Conservation (phyloP, 2,329 filamentous ascomycete genomes). For the Penicillium digitatum region DNA sequence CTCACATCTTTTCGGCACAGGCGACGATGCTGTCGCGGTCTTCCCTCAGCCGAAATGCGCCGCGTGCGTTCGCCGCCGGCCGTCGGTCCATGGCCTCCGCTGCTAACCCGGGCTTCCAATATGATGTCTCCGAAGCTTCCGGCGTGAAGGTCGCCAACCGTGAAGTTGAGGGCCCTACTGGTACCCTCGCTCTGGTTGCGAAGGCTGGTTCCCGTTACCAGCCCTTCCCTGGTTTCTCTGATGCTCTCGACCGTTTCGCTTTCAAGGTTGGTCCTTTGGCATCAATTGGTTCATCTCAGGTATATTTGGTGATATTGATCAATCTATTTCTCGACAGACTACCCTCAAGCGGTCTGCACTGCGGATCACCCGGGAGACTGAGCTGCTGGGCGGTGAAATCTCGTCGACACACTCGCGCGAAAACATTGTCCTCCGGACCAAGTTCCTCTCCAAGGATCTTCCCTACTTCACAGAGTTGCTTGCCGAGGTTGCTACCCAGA, state of each 20-base stretch:
- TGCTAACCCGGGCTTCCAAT: constrained; percentile 73
- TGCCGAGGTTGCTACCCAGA: constrained; percentile 82
- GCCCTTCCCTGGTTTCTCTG: constrained; percentile 80
- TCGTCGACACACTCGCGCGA: constrained; percentile 85
- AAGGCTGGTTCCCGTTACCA: constrained; percentile 95
- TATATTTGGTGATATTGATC: constrained; percentile 10
- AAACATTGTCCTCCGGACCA: constrained; percentile 85
- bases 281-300: constrained; percentile 20
- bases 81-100: constrained; percentile 61
- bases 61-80: constrained; percentile 57
- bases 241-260: constrained; percentile 89
- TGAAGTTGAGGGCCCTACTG: constrained; percentile 82
- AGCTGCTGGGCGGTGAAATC: constrained; percentile 91
- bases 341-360: constrained; percentile 84
- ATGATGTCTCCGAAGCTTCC: constrained; percentile 78
- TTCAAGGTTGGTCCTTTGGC: constrained; percentile 70
- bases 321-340: constrained; percentile 54
- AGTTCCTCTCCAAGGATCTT: constrained; percentile 91
- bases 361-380: constrained; percentile 89
- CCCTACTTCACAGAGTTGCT: constrained; percentile 97
- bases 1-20: constrained; percentile 50
- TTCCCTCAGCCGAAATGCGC: constrained; percentile 60
- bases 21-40: constrained; percentile 65
- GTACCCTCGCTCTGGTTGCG: constrained; percentile 83
- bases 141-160: constrained; percentile 91